phyloP scores from a whole-genome alignment of 306 rosid genomes.

The Amphicarpaea edgeworthii region DNA sequence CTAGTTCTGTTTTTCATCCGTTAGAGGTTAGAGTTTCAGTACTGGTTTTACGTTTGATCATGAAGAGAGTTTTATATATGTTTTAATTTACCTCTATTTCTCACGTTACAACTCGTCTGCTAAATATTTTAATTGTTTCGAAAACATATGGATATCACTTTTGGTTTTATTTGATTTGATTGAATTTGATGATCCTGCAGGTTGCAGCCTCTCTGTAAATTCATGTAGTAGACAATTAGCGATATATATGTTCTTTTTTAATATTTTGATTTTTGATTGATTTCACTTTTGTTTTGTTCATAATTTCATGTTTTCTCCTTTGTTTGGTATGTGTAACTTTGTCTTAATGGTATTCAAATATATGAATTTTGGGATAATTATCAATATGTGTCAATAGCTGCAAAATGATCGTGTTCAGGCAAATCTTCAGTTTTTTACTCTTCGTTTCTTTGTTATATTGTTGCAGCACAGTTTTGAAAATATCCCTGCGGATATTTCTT shows the following conservation, averaged over 20 bases:
- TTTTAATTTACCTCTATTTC: slow-evolving; percentile 1
- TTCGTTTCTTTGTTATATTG: slow-evolving; percentile 11
- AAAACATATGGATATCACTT: neutral
- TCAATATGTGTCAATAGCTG: slow-evolving; percentile 2
- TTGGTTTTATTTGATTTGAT: slow-evolving; percentile 8
- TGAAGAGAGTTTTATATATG: neutral
- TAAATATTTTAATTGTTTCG: slow-evolving; percentile 14
- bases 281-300: neutral
- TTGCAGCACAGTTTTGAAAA: slow-evolving; percentile 26
- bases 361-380: neutral
- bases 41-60: neutral
- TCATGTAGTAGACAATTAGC: neutral
- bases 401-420: neutral
- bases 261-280: slow-evolving; percentile 5
- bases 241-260: neutral
- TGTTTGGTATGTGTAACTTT: neutral
- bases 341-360: neutral
- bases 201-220: too few relatives aligned
- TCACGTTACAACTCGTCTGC: slow-evolving; percentile 33
- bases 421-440: slow-evolving; percentile 15
- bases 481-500: neutral
- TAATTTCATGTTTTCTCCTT: slow-evolving; percentile 5
- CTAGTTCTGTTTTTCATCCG: slow-evolving; percentile 5
- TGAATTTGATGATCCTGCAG: slow-evolving; percentile 15
- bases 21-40: slow-evolving; percentile 33